phyloP scores from a whole-genome alignment of 2,329 filamentous ascomycete species.

The Apiospora marii region DNA sequence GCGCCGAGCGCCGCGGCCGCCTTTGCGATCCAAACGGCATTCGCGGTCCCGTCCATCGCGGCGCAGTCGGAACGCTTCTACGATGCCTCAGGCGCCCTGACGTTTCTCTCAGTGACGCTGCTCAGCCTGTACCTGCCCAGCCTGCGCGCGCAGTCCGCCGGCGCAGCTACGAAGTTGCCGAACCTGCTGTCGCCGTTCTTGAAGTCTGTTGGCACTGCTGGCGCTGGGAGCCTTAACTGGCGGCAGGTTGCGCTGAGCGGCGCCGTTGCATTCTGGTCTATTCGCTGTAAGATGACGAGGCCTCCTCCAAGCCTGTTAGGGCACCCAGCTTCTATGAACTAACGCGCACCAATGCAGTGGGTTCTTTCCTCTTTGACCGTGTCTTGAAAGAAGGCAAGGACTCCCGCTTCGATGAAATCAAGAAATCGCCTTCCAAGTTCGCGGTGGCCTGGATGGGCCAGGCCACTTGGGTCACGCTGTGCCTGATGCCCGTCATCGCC shows the following conservation, averaged over 20 bases:
- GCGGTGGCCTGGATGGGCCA: constrained; percentile 57
- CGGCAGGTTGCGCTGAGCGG: constrained; percentile 54
- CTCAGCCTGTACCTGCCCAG: constrained; percentile 68
- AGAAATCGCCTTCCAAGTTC: constrained; percentile 46
- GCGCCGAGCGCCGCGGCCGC: constrained; percentile 69
- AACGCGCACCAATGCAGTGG: constrained; percentile 54
- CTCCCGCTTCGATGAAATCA: constrained; percentile 54
- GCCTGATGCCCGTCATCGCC: constrained; percentile 69
- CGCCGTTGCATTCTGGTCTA: constrained; percentile 63
- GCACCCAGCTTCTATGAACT: not conserved
- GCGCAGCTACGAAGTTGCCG: constrained; percentile 50
- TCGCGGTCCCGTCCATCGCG: constrained; percentile 68
- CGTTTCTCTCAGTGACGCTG: constrained; percentile 70
- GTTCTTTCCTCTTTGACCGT: constrained; percentile 69
- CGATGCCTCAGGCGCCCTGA: constrained; percentile 71
- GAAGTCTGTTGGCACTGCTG: constrained; percentile 40
- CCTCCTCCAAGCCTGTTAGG: not conserved
- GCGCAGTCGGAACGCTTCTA: constrained; percentile 72
- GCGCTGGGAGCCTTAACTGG: constrained; percentile 63
- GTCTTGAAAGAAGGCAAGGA: constrained; percentile 67
- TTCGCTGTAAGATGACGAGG: constrained; percentile 53
- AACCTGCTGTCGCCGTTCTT: constrained; percentile 54
- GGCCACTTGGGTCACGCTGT: constrained; percentile 73
- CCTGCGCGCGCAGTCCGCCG: constrained; percentile 60
- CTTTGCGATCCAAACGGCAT: constrained; percentile 68